A percentile compares a stretch with the other conserved stretches of the same genome.
phyloP scores from a whole-genome alignment of 2,329 filamentous ascomycete genomes.

The Orbilia ellipsospora region DNA sequence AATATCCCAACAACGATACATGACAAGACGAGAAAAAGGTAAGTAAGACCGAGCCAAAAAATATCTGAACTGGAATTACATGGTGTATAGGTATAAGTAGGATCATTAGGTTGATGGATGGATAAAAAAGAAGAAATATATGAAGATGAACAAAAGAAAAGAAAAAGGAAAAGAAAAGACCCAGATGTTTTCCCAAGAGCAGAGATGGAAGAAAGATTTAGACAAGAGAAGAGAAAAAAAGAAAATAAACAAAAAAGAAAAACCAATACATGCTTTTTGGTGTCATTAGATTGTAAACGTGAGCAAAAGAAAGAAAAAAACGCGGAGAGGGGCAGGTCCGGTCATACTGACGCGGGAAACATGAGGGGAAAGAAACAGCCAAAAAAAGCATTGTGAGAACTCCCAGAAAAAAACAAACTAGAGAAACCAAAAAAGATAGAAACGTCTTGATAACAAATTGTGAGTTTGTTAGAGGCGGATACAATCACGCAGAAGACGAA shows the following conservation, averaged over 20 bases:
- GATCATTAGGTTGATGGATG: constrained; percentile 15
- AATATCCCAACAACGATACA: constrained; percentile 22
- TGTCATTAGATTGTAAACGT: constrained; percentile 26
- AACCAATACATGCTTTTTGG: constrained; percentile 35
- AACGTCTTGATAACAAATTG: constrained; percentile 38
- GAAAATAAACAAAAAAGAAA: constrained; percentile 4
- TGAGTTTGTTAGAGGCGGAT: constrained; percentile 47
- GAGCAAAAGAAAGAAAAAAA: constrained; percentile 15
- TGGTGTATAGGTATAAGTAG: constrained; percentile 1
- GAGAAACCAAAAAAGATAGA: constrained; percentile 32
- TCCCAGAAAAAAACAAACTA: constrained; percentile 9
- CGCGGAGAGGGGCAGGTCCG: constrained; percentile 3
- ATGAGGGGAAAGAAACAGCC: constrained; percentile 21
- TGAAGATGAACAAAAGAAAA: constrained; percentile 2
- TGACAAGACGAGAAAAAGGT: constrained; percentile 18
- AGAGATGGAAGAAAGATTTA: constrained; percentile 10
- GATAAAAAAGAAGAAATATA: not conserved
- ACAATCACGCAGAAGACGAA: constrained; percentile 50
- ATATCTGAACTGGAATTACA: not conserved
- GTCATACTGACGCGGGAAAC: constrained; percentile 22
- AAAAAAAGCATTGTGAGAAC: constrained; percentile 9
- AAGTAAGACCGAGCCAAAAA: constrained; percentile 18
- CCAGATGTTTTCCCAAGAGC: constrained; percentile 13
- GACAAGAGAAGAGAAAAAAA: constrained; percentile 1
- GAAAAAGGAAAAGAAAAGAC: constrained; percentile 1